Conservation (phyloP, 2,329 filamentous ascomycete genomes). For the Aspergillus intermedius region DNA sequence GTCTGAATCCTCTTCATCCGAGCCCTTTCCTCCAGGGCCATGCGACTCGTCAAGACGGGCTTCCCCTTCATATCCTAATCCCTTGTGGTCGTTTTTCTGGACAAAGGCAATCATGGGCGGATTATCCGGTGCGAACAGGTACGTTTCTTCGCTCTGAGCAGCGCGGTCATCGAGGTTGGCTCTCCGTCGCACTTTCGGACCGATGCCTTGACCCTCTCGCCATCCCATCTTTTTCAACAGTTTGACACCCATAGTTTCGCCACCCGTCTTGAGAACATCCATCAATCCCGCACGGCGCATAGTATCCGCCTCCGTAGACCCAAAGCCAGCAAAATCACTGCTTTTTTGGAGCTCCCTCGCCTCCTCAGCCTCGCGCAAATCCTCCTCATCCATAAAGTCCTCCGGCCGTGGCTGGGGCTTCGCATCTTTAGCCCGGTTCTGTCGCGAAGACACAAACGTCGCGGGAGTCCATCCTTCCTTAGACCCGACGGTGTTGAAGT, state of each 20-base stretch:
- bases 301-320: constrained; percentile 55
- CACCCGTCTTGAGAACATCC: constrained; percentile 64
- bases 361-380: constrained; percentile 79
- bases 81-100: constrained; percentile 41
- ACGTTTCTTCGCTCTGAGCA: constrained; percentile 42
- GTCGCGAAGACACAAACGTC: constrained; percentile 83
- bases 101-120: constrained; percentile 53
- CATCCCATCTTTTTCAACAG: constrained; percentile 90
- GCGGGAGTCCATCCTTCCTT: constrained; percentile 97
- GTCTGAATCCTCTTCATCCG: constrained; percentile 23
- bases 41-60: constrained; percentile 23
- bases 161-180: constrained; percentile 59
- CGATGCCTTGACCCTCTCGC: constrained; percentile 88
- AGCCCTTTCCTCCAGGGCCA: constrained; percentile 9
- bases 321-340: constrained; percentile 68
- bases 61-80: constrained; percentile 42
- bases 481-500: constrained; percentile 96
- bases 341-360: constrained; percentile 66
- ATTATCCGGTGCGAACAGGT: constrained; percentile 83
- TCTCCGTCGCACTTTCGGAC: constrained; percentile 71
- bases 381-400: constrained; percentile 98
- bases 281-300: constrained; percentile 52
- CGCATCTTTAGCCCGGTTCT: constrained; percentile 65
- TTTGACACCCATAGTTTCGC: constrained; percentile 81
- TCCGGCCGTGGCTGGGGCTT: constrained; percentile 58